Base-by-base conservation (phyloP, 495 filamentous ascomycete species). In the Evernia prunastri region DNA sequence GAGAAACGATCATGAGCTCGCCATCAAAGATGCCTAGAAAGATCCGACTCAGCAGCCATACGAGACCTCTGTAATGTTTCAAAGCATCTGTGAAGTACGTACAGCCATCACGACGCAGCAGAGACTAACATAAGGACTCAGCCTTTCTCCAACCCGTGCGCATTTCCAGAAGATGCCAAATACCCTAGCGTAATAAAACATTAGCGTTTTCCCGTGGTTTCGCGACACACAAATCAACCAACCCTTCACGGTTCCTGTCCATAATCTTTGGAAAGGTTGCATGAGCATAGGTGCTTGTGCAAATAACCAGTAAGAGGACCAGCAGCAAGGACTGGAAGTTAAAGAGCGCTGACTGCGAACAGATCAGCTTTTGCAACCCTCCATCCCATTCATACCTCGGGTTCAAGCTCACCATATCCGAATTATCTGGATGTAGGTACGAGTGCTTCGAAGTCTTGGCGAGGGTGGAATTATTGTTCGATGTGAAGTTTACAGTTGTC, bases 141-240 rank as follows among this genome's bases (percentile, higher is more conserved):
- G 75, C 63, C 94, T 80, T 80, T 98, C 94, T 35, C 94, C 94
- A 71, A 98, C 85, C 66, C 94, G 82, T 37, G 94, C 94, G 65
- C 87, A 94, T 75, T 97, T 97, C 94, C 94, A 98, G 76, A 98
- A 96, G 56, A 94, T 86, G 49, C 92, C 92, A 67, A 89, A 85
- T 18, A 95, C 75, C 29, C 91, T 94, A 59, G 36, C 33, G 18
- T 25, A 61, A 53, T 29, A 56, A 12, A 47, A 43, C 20, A 39
- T 63, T 23, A 63, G 39, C 36, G 36, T 20, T 18, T 63, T 37
- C 15, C 11, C 17, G 4, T 11, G 8, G 15, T 29, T 27, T 31
- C 42, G 51, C 53, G n/a, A 20, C 36, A 31, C 5, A 20, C 60
- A 25, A 12, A 29, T n/a, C 12, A 15, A 74, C 81, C 63, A 80